Evolutionary conservation across 2,329 filamentous ascomycete species (phyloP), one percentile per base, ranked within the genome.

Genomic region (Pseudopithomyces maydicus): DNA sequence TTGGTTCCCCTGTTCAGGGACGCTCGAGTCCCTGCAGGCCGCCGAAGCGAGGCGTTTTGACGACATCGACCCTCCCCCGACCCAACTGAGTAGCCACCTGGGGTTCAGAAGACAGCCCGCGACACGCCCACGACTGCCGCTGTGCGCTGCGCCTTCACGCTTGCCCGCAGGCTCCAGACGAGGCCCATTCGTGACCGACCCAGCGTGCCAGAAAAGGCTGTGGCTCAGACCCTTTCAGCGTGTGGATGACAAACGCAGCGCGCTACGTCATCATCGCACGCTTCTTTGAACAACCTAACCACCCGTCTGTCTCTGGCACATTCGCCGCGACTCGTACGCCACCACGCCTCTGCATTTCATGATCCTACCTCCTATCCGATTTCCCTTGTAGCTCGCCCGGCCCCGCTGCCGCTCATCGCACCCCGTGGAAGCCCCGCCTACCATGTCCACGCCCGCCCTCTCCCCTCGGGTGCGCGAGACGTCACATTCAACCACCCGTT

Each of bases 401-500:
- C 67, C 42, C 58, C 45, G 56, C 65, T 49, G 42, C 11, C 43
- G 35, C 32, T 29, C 52, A 48, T 57, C 56, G 58, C 55, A 36
- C 22, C 22, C 45, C 15, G 20, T 52, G 53, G 50, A 51, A 29
- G 48, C 44, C 52, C 57, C 39, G 3, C n/a, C 44, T 49, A 61
- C 58, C 32, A 75, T 75, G 73, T 72, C 72, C n/a, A 73, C 70
- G 35, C 72, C 72, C 59, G 69, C 63, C n/a, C 49, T 74, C n/a
- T 72, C 71, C 33, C 66, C 70, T 36, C 54, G 72, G 59, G 69
- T 65, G 35, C 64, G 69, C 59, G 72, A 72, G 45, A 47, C 66
- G 7, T 70, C 72, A 47, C 60, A 67, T 48, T 52, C 58, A 19
- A 58, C 64, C 43, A 59, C 64, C 47, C 65, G 71, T 47, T 62